Base-by-base conservation (phyloP, 2,329 filamentous ascomycete species). In the Bipolaris cookei region DNA sequence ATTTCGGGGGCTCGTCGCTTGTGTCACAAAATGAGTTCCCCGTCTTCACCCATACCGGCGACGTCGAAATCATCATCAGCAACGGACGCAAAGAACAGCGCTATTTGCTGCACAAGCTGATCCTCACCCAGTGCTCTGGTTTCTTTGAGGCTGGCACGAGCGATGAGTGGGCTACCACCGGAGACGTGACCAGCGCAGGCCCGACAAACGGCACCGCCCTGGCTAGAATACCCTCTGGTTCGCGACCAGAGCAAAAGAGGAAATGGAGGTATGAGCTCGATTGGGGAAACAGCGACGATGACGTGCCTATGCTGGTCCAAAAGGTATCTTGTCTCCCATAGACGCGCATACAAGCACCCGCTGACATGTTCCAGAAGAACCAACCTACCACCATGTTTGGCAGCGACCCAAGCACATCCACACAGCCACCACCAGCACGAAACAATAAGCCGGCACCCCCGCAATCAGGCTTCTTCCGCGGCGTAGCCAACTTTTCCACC, bases 251-350 rank as follows among this genome's bases (percentile, higher is more conserved):
- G 37, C 80, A 82, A 62, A 85, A 83, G 70, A 87, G 82, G 72
- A 84, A 86, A 71, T 97, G 93, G 93, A 85, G 89, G 67, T 97
- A 96, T 73, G 92, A 96, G 78, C 80, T 98, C 43, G 93, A 97
- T 68, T 86, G 87, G 75, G 88, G 90, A 34, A 83, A 84, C 35
- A 86, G 80, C 54, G 81, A 84, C 28, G 84, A 88, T 14, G 92
- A 96, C 71, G 85, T 94, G 59, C 93, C 92, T 8, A 96, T 97
- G 84, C 81, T 97, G 55, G 87, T 97, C 25, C 92, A 96, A 74
- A 92, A 87, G 79, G 90, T 91, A 67, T 46, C 67, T 58, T 54
- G 48, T 30, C 47, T 32, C 11, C 11, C 38, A 39, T 13, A 43
- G 14, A 14, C 20, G n/a, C 14, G 32, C 42, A 14, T 18, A 10